Evolutionary conservation across 768 basidiomycete genomes (phyloP), one percentile per base, ranked within the genome.

Genomic region (Trametes villosa): DNA sequence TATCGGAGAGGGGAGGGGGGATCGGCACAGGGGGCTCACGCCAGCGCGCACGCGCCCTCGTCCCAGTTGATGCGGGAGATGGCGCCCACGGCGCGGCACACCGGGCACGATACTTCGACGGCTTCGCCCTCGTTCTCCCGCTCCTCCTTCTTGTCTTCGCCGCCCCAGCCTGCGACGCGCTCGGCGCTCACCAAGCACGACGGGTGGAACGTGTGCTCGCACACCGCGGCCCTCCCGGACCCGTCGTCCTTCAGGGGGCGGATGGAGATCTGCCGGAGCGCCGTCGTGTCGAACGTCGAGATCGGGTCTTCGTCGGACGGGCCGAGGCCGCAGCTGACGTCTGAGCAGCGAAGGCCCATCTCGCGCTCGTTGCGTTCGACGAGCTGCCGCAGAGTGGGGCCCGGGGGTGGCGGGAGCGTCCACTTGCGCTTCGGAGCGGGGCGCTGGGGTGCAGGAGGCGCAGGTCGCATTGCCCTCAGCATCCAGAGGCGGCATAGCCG

Each of bases 361-460:
- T 90, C 88, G 22, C 86, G 82, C 72, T 92, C 91, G 56, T 83
- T 79, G 59, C 82, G 80, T 71, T 93, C 91, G 18, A 93, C 78
- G 7, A 86, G 82, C 70, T 92, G 84, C 27, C 91, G 87, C 44
- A 92, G 74, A 7, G 89, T 89, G 33, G 79, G 80, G 0, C 90
- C 90, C 2, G 89, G 89, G 0, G 87, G 76, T 0, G 85, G 74
- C 0, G 89, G 89, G 1, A 80, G 77, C 2, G 77, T 73, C 89
- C 89, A 92, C 27, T 72, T 61, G 53, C 77, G 80, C 51, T 77
- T 70, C 67, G 80, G 80, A 33, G 68, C 69, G 2, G 68, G 73
- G 2, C 22, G 69, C 20, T 68, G 57, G 59, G 70, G 71, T 64
- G n/a, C n/a, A n/a, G n/a, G n/a, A n/a, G n/a, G n/a, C n/a, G n/a